Base-by-base conservation (phyloP, 108 stramenopile genomes). In the Fistulifera pelliculosa region DNA sequence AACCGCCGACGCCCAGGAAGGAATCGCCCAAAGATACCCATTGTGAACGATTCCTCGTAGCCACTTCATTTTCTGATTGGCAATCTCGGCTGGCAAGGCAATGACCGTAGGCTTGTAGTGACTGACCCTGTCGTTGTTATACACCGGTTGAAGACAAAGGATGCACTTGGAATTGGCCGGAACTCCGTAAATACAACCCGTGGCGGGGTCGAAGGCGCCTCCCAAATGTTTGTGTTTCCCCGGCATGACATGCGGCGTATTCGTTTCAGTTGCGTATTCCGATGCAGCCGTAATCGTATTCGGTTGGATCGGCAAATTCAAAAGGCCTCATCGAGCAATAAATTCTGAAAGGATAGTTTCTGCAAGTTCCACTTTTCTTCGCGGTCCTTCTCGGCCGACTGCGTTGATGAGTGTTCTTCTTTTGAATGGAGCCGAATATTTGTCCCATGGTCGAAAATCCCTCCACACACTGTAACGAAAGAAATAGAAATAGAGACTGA, bases 11-110 rank as follows among this genome's bases (percentile, higher is more conserved):
- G 66, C 65, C 83, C 83, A 85, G 0, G 81, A 62, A 0, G 87
- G 83, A 67, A 89, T 89, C 11, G 79, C 87, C 73, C 81, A 89
- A 15, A 89, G 52, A 62, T 69, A 81, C 21, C 81, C 83, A 69
- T 83, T 50, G 13, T 71, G 60, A 13, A 89, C 47, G 40, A 85
- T 77, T 0, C 87, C 87, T 21, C 87, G 76, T 21, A 89, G 48
- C 87, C 87, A 89, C 53, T 89, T 89, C 70, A 81, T 80, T 49
- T 66, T 60, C 5, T 73, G 71, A 22, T 70, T 52, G 4, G 56
- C 62, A 47, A 64, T 64, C 25, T 69, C 52, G 22, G 66, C 54
- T 10, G 83, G 81, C 38, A 84, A 68, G 18, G 83, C n/a, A 56
- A 85, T 79, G 4, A 68, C 67, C 23, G 25, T 10, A 40, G 23